Evolutionary conservation across 2,329 filamentous ascomycete genomes (phyloP).

Genomic region (Nemania sp.): DNA sequence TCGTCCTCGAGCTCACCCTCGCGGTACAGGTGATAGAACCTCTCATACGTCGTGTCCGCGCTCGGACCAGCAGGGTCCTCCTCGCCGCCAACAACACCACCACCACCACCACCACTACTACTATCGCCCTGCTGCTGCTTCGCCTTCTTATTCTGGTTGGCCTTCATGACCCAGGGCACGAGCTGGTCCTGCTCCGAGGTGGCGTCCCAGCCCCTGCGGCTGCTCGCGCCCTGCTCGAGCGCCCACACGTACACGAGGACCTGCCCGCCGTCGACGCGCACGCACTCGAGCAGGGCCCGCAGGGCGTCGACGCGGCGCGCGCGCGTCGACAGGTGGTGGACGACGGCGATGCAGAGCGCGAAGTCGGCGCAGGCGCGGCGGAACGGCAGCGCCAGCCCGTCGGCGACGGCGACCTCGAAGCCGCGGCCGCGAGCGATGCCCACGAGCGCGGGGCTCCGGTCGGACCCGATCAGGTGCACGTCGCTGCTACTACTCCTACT

Average conservation of each 20-base stretch:
- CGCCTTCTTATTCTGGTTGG: conserved; percentile 41
- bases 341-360: conserved; percentile 90
- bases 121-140: conserved; percentile 27
- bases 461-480: conserved; percentile 85
- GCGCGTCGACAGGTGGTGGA: conserved; percentile 90
- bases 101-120: neutral
- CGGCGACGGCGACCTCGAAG: conserved; percentile 77
- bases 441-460: conserved; percentile 75
- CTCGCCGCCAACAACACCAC: neutral
- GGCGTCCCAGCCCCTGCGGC: conserved; percentile 89
- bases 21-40: conserved; percentile 94
- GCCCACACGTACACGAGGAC: conserved; percentile 95
- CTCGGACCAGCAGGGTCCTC: neutral
- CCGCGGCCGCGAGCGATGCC: conserved; percentile 57
- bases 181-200: conserved; percentile 88
- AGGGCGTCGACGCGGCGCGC: conserved; percentile 80
- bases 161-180: conserved; percentile 89
- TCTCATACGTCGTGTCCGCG: conserved; percentile 71
- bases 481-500: no score
- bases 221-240: conserved; percentile 87
- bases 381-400: conserved; percentile 86
- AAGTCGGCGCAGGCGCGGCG: conserved; percentile 75
- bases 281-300: conserved; percentile 73
- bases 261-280: conserved; percentile 67
- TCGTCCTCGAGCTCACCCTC: conserved; percentile 89